phyloP scores from a whole-genome alignment of 768 basidiomycete genomes.

The Royoungia palumana region DNA sequence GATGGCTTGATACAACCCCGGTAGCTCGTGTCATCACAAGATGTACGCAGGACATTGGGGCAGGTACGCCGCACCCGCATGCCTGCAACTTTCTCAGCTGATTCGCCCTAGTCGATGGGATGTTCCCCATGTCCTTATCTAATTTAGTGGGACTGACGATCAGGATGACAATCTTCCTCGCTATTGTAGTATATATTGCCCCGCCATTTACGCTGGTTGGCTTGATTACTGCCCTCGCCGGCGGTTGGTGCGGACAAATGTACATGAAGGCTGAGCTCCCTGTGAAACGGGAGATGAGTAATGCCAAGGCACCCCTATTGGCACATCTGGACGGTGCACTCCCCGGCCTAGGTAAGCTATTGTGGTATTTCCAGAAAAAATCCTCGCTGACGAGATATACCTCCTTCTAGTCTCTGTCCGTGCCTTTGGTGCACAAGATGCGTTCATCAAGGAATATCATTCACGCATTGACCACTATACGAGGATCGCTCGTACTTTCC shows the following conservation, averaged over 20 bases:
- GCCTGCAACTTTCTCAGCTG: neutral
- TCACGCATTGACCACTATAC: slow-evolving; percentile 36
- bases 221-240: slow-evolving; percentile 25
- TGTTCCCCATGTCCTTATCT: neutral
- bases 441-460: slow-evolving; percentile 27
- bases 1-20: slow-evolving; percentile 45
- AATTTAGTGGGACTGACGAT: slow-evolving; percentile 1
- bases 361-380: neutral
- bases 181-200: slow-evolving; percentile 1
- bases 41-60: slow-evolving; percentile 50
- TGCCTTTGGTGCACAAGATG: slow-evolving; percentile 36
- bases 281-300: slow-evolving; percentile 31
- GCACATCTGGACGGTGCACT: slow-evolving; percentile 12
- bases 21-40: slow-evolving; percentile 30
- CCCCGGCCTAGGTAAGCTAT: slow-evolving; percentile 13
- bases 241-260: slow-evolving; percentile 34
- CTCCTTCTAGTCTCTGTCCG: slow-evolving; percentile 36
- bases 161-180: slow-evolving; percentile 2
- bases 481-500: slow-evolving; percentile 24
- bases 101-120: slow-evolving; percentile 9
- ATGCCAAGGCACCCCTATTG: slow-evolving; percentile 20
- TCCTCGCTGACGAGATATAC: neutral
- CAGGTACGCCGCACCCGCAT: neutral
- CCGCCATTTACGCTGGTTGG: slow-evolving; percentile 26
- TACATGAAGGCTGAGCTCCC: slow-evolving; percentile 42